A percentile compares a stretch with the other conserved stretches of the same genome.
Conservation (phyloP, 148 eudicot genomes). For the Rhododendron kiyosumense region DNA sequence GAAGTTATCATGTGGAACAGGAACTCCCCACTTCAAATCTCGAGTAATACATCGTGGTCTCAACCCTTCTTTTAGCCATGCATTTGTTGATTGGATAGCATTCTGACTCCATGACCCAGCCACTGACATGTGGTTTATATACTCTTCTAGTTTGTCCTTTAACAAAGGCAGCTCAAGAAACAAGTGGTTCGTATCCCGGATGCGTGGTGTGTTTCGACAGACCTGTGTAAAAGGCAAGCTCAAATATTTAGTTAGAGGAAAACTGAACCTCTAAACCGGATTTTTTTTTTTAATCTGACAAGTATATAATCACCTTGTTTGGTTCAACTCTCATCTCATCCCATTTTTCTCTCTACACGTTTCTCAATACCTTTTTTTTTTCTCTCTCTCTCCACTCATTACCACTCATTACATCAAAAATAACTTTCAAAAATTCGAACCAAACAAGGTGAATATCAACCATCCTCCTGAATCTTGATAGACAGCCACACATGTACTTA, state of each 20-base stretch:
- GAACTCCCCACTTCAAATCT: slow-evolving; percentile 92
- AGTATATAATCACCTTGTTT: no score
- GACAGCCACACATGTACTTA: neutral
- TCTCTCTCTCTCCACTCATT: no score
- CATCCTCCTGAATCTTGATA: neutral
- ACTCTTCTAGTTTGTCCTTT: slow-evolving; percentile 56
- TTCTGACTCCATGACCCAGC: slow-evolving; percentile 88
- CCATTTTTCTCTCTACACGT: no score
- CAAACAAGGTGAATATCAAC: no score
- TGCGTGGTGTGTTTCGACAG: slow-evolving; percentile 57
- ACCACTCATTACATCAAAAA: no score
- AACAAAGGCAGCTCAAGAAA: slow-evolving; percentile 80
- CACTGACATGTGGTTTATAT: slow-evolving; percentile 51
- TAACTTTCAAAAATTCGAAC: no score
- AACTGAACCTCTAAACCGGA: neutral
- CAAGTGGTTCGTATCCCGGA: slow-evolving; percentile 76
- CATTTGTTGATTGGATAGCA: slow-evolving; percentile 77
- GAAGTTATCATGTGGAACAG: slow-evolving; percentile 75
- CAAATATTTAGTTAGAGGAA: neutral
- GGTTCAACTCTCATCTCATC: no score
- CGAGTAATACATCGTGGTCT: slow-evolving; percentile 80
- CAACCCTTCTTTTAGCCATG: slow-evolving; percentile 85
- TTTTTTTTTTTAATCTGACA: neutral
- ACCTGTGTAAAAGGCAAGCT: slow-evolving; percentile 31
- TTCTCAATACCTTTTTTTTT: no score